Percentiles rank a stretch among this genome's conserved stretches.
phyloP scores from a whole-genome alignment of 257 asterid species.

The Datura wrightii region DNA sequence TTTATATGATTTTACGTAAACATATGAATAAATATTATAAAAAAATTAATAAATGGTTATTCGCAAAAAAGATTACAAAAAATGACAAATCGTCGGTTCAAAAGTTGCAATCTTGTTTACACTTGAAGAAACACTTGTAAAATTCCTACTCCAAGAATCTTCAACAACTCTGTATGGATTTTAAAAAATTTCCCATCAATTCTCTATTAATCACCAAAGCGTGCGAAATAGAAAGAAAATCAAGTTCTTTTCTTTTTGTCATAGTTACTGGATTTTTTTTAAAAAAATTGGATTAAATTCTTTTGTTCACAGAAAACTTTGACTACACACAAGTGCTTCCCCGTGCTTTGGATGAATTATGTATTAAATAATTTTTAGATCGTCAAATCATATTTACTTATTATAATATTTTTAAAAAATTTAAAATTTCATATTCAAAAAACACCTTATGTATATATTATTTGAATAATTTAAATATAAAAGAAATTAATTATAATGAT shows the following conservation, averaged over 20 bases:
- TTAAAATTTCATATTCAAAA: no score
- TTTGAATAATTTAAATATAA: no score
- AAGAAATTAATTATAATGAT: no score
- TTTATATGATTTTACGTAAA: not conserved
- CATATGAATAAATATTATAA: not conserved
- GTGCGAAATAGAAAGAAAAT: not conserved
- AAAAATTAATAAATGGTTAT: not conserved
- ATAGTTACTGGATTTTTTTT: no score
- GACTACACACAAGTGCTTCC: not conserved
- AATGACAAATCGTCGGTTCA: not conserved
- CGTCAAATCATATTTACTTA: no score
- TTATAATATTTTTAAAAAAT: no score
- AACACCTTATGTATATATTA: no score
- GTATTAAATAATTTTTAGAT: no score
- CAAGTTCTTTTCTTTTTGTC: not conserved
- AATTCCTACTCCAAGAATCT: slow-evolving; percentile 8
- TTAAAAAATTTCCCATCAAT: not conserved
- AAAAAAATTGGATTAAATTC: not conserved
- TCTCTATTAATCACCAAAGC: not conserved
- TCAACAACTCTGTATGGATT: not conserved
- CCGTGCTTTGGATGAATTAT: not conserved
- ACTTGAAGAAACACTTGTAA: not conserved
- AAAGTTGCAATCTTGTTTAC: not conserved
- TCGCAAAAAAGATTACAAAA: not conserved
- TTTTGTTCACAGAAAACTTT: not conserved